phyloP scores from a whole-genome alignment of 768 basidiomycete genomes.

The Rhodocollybia butyracea region DNA sequence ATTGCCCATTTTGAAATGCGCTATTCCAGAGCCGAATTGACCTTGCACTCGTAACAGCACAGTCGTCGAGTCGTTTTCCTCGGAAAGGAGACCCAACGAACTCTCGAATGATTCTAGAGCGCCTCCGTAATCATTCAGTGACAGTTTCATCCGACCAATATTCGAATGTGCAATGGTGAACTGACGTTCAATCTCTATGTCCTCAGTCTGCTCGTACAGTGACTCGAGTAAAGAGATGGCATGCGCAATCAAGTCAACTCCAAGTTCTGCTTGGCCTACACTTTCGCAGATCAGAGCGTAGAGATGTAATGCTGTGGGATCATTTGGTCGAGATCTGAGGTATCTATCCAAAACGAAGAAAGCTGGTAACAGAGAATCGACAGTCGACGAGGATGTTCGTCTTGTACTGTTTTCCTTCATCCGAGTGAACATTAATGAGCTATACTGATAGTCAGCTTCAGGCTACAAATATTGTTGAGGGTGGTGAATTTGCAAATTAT shows the following conservation, averaged over 20 bases:
- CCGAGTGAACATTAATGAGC: conserved; percentile 52
- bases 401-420: conserved; percentile 21
- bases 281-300: conserved; percentile 84
- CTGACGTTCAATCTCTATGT: conserved; percentile 67
- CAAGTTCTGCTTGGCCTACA: conserved; percentile 66
- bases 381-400: not conserved
- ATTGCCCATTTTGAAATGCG: conserved; percentile 62
- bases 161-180: conserved; percentile 83
- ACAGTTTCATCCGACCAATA: conserved; percentile 73
- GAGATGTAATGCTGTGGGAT: conserved; percentile 78
- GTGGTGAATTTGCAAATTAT: not conserved
- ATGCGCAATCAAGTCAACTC: conserved; percentile 49
- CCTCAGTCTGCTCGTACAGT: conserved; percentile 86
- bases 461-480: conserved; percentile 43
- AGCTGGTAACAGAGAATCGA: conserved; percentile 60
- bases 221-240: conserved; percentile 78
- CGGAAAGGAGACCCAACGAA: conserved; percentile 64
- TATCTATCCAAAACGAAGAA: conserved; percentile 84
- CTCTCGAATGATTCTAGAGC: conserved; percentile 71
- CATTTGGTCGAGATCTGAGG: conserved; percentile 59
- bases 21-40: conserved; percentile 70
- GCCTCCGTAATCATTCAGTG: conserved; percentile 51
- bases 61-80: conserved; percentile 35
- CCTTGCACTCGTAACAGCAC: conserved; percentile 55
- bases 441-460: conserved; percentile 76